Conservation (phyloP, 148 eudicot genomes). For the Euryodendron excelsum region DNA sequence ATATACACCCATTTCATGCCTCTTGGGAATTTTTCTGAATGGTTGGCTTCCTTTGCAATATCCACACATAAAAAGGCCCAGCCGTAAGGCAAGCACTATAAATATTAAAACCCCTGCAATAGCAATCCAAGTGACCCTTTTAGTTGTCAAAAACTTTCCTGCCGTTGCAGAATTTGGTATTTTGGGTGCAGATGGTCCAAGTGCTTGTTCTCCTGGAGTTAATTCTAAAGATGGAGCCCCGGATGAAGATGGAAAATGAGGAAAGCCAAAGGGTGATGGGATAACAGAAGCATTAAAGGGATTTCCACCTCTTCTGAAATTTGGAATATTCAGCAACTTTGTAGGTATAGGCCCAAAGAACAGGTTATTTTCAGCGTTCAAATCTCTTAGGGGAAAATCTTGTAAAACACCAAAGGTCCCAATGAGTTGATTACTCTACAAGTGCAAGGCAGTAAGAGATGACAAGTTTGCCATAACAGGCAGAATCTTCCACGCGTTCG, state of each 20-base stretch:
- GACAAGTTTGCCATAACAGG: too few species aligned
- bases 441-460: too few species aligned
- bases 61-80: constrained; percentile 50
- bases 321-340: constrained; percentile 60
- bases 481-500: too few species aligned
- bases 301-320: constrained; percentile 82
- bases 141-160: constrained; percentile 25
- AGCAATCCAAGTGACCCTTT: constrained; percentile 44
- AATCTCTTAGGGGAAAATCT: constrained; percentile 66
- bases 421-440: constrained; percentile 74
- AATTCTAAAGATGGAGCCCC: constrained; percentile 41
- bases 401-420: constrained; percentile 75
- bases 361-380: constrained; percentile 81
- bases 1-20: constrained; percentile 30
- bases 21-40: constrained; percentile 23
- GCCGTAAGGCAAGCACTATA: constrained; percentile 43
- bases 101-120: constrained; percentile 44
- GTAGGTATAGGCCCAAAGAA: constrained; percentile 92
- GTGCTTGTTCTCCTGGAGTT: constrained; percentile 24
- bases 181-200: constrained; percentile 42
- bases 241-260: constrained; percentile 49
- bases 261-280: constrained; percentile 57
- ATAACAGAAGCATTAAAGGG: constrained; percentile 76
- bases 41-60: constrained; percentile 50
- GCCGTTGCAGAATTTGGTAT: constrained; percentile 30